Conservation (phyloP, 139 green algal genomes). For the Chlorella sp. region DNA sequence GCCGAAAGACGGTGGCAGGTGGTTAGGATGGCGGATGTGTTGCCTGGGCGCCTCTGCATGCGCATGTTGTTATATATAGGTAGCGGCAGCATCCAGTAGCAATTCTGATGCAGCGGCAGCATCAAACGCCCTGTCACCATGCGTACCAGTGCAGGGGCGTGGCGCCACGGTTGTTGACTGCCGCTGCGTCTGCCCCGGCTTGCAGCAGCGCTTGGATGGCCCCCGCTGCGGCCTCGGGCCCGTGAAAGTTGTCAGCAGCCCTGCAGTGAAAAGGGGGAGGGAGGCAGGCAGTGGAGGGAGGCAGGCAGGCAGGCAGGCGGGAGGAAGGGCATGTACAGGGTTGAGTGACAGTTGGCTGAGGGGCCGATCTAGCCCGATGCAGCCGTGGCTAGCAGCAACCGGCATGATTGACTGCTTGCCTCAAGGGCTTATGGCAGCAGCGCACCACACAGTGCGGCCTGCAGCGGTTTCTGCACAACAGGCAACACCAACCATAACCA, state of each 20-base stretch:
- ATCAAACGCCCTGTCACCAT: neutral
- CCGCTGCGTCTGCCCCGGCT: neutral
- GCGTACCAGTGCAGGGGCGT: constrained; percentile 17
- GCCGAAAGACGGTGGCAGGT: no score
- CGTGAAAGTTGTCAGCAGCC: constrained; percentile 19
- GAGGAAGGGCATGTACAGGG: neutral
- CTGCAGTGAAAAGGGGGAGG: neutral
- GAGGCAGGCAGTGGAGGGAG: neutral
- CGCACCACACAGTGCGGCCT: neutral
- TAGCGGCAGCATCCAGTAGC: neutral
- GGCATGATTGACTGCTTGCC: no score
- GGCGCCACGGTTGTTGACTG: neutral
- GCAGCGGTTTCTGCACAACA: no score
- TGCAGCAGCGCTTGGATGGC: constrained; percentile 11
- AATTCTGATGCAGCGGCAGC: neutral
- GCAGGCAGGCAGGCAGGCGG: neutral
- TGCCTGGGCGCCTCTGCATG: no score
- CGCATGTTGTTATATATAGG: no score
- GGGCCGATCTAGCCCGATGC: no score
- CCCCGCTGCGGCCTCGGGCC: neutral
- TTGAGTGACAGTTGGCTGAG: neutral
- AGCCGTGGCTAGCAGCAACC: no score
- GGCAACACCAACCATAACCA: no score
- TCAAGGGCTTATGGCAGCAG: no score
- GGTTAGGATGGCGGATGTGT: neutral